Percentiles rank a stretch among this genome's conserved stretches.
These are phyloP conservation scores for Eragrostis tef DNA, from an alignment of 202 grass and related monocot species.

Conservation along the genomic window DNA sequence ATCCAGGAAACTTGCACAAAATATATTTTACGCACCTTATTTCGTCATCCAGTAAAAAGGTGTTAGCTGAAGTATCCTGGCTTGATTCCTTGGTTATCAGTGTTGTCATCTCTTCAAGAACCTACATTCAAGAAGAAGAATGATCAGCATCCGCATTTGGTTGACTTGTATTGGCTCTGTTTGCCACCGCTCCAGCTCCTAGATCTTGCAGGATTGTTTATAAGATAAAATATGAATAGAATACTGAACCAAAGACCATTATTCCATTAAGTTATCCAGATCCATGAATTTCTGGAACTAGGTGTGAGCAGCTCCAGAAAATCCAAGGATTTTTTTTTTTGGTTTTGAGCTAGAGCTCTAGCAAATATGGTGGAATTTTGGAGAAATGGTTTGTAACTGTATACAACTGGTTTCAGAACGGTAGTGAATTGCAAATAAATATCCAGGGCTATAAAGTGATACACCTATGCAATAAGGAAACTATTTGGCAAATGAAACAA, in stretches of 20 bases:
- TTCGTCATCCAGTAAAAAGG: slow-evolving; percentile 84
- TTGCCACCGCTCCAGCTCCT: too few species aligned
- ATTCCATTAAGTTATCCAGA: too few species aligned
- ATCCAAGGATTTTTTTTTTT: too few species aligned
- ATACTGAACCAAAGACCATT: too few species aligned
- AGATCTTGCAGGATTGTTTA: too few species aligned
- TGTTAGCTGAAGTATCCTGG: slow-evolving; percentile 54
- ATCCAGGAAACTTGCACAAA: not conserved
- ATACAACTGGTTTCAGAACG: not conserved
- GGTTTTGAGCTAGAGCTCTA: too few species aligned
- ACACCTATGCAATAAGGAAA: too few species aligned
- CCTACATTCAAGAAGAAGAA: slow-evolving; percentile 58
- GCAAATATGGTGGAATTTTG: not conserved
- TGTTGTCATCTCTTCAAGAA: slow-evolving; percentile 77
- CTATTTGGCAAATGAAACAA: too few species aligned
- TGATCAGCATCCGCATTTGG: slow-evolving; percentile 20
- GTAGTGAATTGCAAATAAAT: slow-evolving; percentile 11
- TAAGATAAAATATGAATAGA: too few species aligned
- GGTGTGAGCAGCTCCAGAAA: too few species aligned
- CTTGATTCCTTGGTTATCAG: slow-evolving; percentile 68
- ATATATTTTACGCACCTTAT: slow-evolving; percentile 52
- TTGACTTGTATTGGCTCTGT: not conserved
- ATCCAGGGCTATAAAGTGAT: not conserved
- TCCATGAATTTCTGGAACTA: too few species aligned
- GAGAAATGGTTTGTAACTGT: not conserved